Evolutionary conservation across 352 stramenopile genomes (phyloP).

Genomic region (Pythium insidiosum): DNA sequence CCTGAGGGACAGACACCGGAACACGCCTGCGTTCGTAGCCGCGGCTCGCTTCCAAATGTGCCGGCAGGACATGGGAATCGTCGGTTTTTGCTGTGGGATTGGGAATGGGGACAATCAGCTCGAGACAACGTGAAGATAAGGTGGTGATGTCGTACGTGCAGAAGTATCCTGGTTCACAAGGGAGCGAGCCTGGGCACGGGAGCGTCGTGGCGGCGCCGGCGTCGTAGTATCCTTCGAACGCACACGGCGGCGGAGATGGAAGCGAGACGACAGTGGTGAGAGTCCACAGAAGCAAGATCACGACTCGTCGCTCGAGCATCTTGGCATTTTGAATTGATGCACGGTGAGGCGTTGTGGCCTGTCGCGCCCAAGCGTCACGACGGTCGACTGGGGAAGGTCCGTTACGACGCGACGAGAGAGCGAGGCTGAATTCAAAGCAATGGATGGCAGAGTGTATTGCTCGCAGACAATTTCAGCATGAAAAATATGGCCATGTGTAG

Average conservation of each 20-base stretch:
- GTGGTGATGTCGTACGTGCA: slow-evolving; percentile 70
- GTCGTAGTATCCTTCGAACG: slow-evolving; percentile 42
- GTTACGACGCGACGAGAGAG: too few species aligned
- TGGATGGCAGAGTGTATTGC: too few species aligned
- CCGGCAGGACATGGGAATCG: slow-evolving; percentile 41
- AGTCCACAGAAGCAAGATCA: neutral
- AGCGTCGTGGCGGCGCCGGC: slow-evolving; percentile 25
- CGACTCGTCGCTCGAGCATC: neutral
- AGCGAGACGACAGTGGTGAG: neutral
- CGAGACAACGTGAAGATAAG: too few species aligned
- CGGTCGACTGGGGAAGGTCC: too few species aligned
- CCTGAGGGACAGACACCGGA: slow-evolving; percentile 50
- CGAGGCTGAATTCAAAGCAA: too few species aligned
- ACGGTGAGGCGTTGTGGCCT: too few species aligned
- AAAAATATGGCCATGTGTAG: too few species aligned
- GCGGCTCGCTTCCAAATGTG: slow-evolving; percentile 38
- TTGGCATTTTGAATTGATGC: too few species aligned
- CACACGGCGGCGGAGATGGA: slow-evolving; percentile 13
- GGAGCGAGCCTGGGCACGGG: slow-evolving; percentile 27
- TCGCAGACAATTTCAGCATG: too few species aligned
- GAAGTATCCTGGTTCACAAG: slow-evolving; percentile 43
- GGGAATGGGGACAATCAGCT: neutral
- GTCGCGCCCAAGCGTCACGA: too few species aligned
- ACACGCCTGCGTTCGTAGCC: slow-evolving; percentile 32
- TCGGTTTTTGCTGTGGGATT: slow-evolving; percentile 18